phyloP scores from a whole-genome alignment of 257 asterid genomes.

The Haberlea rhodopensis region DNA sequence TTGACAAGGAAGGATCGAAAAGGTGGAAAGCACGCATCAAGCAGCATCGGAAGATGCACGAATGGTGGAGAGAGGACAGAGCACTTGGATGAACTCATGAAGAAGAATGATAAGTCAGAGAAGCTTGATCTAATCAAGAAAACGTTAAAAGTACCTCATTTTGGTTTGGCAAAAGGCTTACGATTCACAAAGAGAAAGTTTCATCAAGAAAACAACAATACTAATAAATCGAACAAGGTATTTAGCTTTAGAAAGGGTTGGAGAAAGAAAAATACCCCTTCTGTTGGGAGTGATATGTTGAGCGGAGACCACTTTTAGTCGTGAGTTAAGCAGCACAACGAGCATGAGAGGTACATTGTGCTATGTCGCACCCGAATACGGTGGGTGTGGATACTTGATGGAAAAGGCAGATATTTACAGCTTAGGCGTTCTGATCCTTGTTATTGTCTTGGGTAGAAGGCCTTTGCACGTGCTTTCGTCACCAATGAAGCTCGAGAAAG shows the following conservation, averaged over 20 bases:
- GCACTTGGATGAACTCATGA: slow-evolving; percentile 51
- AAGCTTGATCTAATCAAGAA: slow-evolving; percentile 31
- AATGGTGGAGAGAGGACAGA: slow-evolving; percentile 99
- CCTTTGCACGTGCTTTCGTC: slow-evolving; percentile 88
- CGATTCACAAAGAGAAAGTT: slow-evolving; percentile 35
- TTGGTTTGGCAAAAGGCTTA: slow-evolving; percentile 58
- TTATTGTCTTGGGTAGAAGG: slow-evolving; percentile 77
- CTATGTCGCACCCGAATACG: slow-evolving; percentile 85
- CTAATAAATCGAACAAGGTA: slow-evolving; percentile 42
- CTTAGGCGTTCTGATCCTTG: slow-evolving; percentile 81
- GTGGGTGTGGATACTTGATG: slow-evolving; percentile 69
- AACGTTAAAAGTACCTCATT: slow-evolving; percentile 53
- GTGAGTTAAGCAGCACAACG: slow-evolving; percentile 90
- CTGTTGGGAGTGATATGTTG: slow-evolving; percentile 65
- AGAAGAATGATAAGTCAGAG: slow-evolving; percentile 35
- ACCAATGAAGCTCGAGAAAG: slow-evolving; percentile 91
- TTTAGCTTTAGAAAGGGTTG: slow-evolving; percentile 73
- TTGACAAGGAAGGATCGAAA: slow-evolving; percentile 40
- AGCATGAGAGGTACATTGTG: slow-evolving; percentile 98
- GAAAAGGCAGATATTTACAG: slow-evolving; percentile 92
- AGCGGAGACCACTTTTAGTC: slow-evolving; percentile 85
- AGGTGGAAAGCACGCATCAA: slow-evolving; percentile 32
- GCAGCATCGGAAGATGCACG: slow-evolving; percentile 82
- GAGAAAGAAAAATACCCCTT: slow-evolving; percentile 50
- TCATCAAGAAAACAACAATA: slow-evolving; percentile 25